Conservation (phyloP, 768 basidiomycete genomes). For the Russula sp. region DNA sequence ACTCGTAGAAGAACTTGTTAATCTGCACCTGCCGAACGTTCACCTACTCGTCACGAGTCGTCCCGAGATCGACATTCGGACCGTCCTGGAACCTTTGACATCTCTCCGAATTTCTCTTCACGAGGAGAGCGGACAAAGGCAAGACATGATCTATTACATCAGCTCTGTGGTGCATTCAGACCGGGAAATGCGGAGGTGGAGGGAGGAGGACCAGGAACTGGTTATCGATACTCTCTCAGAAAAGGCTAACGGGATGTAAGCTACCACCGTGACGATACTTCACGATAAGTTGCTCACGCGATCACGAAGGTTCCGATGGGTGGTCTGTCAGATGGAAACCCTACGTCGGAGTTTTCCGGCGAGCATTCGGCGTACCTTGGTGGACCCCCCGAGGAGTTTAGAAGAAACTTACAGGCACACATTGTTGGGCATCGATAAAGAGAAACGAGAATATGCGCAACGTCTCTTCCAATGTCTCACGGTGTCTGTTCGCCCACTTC, state of each 20-base stretch:
- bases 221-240: background rate
- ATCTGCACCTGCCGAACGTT: background rate
- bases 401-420: background rate
- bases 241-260: too few species aligned
- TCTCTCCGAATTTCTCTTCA: background rate
- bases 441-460: background rate
- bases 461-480: background rate
- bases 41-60: background rate
- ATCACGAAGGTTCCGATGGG: too few species aligned
- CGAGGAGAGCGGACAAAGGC: background rate
- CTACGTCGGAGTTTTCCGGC: background rate
- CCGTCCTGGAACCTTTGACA: background rate
- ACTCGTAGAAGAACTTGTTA: background rate
- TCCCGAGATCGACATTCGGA: background rate
- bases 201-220: background rate
- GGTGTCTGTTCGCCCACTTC: background rate
- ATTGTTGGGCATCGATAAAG: background rate
- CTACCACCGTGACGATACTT: too few species aligned
- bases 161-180: background rate
- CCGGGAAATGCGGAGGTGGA: background rate
- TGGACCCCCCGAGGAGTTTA: background rate
- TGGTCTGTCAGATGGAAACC: background rate
- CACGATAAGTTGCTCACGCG: background rate
- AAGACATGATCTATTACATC: too few species aligned
- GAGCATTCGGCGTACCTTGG: background rate